phyloP scores from a whole-genome alignment of 75 land plant genomes.

The Sequoia sempervirens region DNA sequence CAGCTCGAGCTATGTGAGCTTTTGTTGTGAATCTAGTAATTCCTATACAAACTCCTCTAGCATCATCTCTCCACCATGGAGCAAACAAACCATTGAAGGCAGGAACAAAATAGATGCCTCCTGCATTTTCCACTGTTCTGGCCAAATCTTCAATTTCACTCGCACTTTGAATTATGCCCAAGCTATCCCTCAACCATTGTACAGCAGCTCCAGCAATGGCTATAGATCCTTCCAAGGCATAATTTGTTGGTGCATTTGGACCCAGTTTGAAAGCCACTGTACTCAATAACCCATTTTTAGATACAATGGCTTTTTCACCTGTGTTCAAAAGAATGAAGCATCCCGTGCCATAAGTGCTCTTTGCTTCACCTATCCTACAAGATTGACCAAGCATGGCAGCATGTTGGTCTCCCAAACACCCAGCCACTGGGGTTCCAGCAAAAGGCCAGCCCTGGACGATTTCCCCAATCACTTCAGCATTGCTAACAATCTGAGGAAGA shows the following conservation, averaged over 20 bases:
- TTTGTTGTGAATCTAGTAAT: conserved; percentile 88
- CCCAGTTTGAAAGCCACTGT: conserved; percentile 93
- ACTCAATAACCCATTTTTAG: conserved; percentile 77
- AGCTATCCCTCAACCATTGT: conserved; percentile 95
- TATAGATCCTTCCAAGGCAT: conserved; percentile 96
- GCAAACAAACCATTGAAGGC: conserved; percentile 99
- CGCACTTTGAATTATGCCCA: conserved; percentile 75
- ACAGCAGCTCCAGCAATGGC: conserved; percentile 99
- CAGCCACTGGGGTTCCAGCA: conserved; percentile 73
- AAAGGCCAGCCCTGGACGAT: conserved; percentile 75
- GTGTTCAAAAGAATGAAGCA: conserved; percentile 92
- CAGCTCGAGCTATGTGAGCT: conserved; percentile 83
- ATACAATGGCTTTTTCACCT: conserved; percentile 62
- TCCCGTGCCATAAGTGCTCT: conserved; percentile 98
- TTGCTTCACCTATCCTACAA: conserved; percentile 87
- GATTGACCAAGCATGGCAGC: conserved; percentile 93
- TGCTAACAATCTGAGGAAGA: conserved; percentile 82
- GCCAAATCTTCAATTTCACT: conserved; percentile 82
- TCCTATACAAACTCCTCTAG: conserved; percentile 89
- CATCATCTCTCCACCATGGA: conserved; percentile 99
- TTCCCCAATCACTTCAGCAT: conserved; percentile 73
- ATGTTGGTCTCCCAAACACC: conserved; percentile 97
- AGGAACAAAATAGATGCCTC: conserved; percentile 97
- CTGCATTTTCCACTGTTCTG: conserved; percentile 50
- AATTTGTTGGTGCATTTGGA: conserved; percentile 66